These are phyloP conservation scores for Rusavskia elegans DNA, from an alignment of 495 filamentous ascomycete species.

Conservation along the genomic window DNA sequence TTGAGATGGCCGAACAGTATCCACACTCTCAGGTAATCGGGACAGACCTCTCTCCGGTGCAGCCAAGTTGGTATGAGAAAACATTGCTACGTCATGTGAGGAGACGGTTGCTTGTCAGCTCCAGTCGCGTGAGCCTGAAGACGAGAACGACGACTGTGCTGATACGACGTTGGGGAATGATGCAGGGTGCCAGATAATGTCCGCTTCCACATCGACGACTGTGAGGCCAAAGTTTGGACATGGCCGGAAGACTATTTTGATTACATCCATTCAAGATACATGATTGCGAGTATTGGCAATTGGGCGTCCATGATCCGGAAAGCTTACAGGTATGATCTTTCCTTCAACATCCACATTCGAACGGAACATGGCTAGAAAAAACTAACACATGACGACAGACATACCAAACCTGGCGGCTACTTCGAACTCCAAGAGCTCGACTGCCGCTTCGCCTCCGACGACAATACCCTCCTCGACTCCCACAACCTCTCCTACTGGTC, in stretches of 20 bases:
- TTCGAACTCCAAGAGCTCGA: conserved; percentile 49
- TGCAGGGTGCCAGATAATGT: conserved; percentile 37
- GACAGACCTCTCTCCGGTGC: conserved; percentile 47
- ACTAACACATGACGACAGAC: conserved; percentile 10
- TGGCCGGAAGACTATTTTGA: conserved; percentile 31
- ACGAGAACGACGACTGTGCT: background rate
- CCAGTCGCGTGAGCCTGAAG: background rate
- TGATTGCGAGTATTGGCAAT: conserved; percentile 26
- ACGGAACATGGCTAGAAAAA: background rate
- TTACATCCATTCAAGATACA: conserved; percentile 29
- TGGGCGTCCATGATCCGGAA: conserved; percentile 27
- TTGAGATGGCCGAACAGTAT: conserved; percentile 41
- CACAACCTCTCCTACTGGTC: conserved; percentile 36
- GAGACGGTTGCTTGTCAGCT: too few relatives aligned
- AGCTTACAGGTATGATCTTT: conserved; percentile 13
- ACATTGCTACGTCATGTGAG: background rate
- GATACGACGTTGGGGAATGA: background rate
- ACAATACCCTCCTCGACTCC: conserved; percentile 38
- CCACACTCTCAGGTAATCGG: conserved; percentile 42
- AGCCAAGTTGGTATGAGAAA: conserved; percentile 31
- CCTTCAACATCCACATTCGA: background rate
- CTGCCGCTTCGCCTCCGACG: conserved; percentile 41
- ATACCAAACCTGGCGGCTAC: conserved; percentile 48
- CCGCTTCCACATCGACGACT: conserved; percentile 42
- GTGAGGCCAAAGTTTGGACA: conserved; percentile 33